These are phyloP conservation scores for Phytophthora meadii DNA, from an alignment of 352 stramenopile species.

Conservation along the genomic window DNA sequence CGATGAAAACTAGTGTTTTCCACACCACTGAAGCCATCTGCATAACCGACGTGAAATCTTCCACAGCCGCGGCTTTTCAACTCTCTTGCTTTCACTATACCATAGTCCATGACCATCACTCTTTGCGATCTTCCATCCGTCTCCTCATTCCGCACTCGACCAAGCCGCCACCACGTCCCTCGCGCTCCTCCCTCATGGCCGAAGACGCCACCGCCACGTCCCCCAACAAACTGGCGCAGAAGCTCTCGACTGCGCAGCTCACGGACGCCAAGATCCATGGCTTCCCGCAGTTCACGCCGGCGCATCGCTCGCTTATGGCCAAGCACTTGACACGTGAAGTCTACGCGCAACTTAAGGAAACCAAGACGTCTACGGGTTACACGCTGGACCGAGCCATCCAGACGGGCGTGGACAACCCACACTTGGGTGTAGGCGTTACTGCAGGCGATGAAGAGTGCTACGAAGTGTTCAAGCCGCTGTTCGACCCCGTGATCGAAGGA, in stretches of 20 bases:
- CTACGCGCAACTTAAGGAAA: slow-evolving; percentile 71
- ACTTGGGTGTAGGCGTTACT: slow-evolving; percentile 76
- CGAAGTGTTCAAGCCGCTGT: slow-evolving; percentile 74
- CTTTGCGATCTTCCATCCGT: slow-evolving; percentile 19
- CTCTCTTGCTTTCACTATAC: slow-evolving; percentile 12
- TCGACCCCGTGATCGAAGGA: slow-evolving; percentile 83
- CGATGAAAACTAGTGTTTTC: neutral
- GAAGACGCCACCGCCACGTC: slow-evolving; percentile 45
- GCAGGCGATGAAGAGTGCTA: slow-evolving; percentile 89
- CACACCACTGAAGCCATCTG: neutral
- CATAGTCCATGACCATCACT: slow-evolving; percentile 6
- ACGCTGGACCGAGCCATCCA: slow-evolving; percentile 86
- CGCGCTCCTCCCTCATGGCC: slow-evolving; percentile 30
- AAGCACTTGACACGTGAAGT: slow-evolving; percentile 82
- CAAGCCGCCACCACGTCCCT: neutral
- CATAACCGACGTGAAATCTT: neutral
- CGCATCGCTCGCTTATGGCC: slow-evolving; percentile 80
- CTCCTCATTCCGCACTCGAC: slow-evolving; percentile 27
- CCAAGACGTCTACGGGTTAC: slow-evolving; percentile 74
- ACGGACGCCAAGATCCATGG: slow-evolving; percentile 67
- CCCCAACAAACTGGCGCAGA: slow-evolving; percentile 82
- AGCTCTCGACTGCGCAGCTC: slow-evolving; percentile 81
- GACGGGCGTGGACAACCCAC: slow-evolving; percentile 73
- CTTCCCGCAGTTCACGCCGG: slow-evolving; percentile 77
- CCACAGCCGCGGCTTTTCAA: slow-evolving; percentile 11